A percentile compares a stretch with the other conserved stretches of the same genome.
phyloP scores from a whole-genome alignment of 257 asterid genomes.

The Pogostemon cablin region DNA sequence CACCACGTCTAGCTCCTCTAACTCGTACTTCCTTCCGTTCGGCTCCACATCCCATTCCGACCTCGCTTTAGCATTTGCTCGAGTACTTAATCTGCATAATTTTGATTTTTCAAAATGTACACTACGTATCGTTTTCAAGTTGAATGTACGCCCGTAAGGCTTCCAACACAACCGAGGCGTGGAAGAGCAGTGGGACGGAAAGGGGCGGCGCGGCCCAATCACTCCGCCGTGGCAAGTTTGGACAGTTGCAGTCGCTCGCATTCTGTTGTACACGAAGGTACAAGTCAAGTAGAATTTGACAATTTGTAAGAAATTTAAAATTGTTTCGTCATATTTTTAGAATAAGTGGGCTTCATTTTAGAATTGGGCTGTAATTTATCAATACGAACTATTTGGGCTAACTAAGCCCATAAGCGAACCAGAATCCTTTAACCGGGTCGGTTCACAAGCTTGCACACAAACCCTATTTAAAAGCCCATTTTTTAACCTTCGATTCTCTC shows the following conservation, averaged over 20 bases:
- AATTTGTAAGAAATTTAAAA: not conserved
- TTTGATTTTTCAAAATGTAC: conserved; percentile 1
- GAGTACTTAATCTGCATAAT: conserved; percentile 34
- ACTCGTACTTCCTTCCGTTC: conserved; percentile 43
- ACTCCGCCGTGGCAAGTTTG: conserved; percentile 43
- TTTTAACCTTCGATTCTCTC: not conserved
- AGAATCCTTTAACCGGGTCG: conserved; percentile 3
- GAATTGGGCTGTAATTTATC: not conserved
- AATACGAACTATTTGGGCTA: not conserved
- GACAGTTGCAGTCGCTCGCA: conserved; percentile 33
- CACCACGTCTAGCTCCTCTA: conserved; percentile 72
- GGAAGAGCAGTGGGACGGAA: not conserved
- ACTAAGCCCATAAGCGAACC: conserved; percentile 22
- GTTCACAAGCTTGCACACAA: not conserved
- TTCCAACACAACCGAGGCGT: conserved; percentile 18
- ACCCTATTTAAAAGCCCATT: conserved; percentile 24
- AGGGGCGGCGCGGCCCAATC: conserved; percentile 22
- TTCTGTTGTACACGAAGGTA: conserved; percentile 13
- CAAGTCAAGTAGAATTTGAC: not conserved
- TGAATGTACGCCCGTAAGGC: conserved; percentile 20
- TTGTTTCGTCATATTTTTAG: not conserved
- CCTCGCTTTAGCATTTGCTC: conserved; percentile 39
- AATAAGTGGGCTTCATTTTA: not conserved
- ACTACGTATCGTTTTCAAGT: conserved; percentile 24
- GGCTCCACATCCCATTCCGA: conserved; percentile 56